Evolutionary conservation across 208 protist genomes (phyloP).

Genomic region (Naegleria fowleri): DNA sequence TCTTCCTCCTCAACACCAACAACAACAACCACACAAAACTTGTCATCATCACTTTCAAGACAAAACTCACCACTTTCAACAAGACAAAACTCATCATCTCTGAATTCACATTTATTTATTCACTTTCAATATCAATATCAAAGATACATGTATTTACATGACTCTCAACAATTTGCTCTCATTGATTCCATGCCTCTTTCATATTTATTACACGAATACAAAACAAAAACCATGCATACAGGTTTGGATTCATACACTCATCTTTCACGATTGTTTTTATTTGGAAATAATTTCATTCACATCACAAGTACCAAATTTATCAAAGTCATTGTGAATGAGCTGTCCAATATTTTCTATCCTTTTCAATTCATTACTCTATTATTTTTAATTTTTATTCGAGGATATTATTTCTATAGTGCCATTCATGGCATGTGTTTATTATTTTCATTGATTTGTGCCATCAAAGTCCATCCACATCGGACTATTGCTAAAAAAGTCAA

Average conservation of each 20-base stretch:
- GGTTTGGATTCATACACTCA: not conserved
- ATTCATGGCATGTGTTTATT: not conserved
- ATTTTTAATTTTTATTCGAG: not conserved
- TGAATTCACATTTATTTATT: no score
- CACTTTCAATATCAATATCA: not conserved
- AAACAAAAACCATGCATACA: not conserved
- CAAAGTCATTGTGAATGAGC: not conserved
- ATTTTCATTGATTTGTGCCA: not conserved
- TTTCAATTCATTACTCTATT: not conserved
- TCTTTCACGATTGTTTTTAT: not conserved
- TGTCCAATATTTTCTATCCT: not conserved
- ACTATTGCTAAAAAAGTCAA: not conserved
- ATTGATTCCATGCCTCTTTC: not conserved
- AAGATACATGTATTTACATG: not conserved
- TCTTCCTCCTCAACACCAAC: no score
- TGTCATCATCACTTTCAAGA: no score
- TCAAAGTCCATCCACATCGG: not conserved
- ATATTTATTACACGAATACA: not conserved
- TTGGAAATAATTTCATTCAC: conserved; percentile 13
- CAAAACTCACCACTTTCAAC: no score
- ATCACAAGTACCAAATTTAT: not conserved
- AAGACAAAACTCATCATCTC: no score
- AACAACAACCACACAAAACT: no score
- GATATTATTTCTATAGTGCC: not conserved
- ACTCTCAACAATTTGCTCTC: not conserved